Conservation (phyloP, 169 alveolate species). For the Plasmodium ovale region DNA sequence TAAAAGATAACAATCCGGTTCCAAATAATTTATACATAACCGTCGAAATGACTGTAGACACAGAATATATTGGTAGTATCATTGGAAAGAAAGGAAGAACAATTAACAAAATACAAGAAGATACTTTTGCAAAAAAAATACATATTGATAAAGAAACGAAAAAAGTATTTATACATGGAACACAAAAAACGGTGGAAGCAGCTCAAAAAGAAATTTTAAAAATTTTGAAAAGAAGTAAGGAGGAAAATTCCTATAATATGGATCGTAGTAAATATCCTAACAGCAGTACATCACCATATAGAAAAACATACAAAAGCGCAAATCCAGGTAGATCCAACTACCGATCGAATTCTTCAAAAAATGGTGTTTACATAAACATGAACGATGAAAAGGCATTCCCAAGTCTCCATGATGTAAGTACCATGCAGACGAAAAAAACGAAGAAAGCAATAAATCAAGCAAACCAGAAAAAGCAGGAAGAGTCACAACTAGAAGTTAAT, state of each 20-base stretch:
- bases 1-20: conserved; percentile 13
- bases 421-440: conserved; percentile 43
- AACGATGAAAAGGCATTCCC: conserved; percentile 73
- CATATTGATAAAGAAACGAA: conserved; percentile 65
- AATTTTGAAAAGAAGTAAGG: conserved; percentile 46
- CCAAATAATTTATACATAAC: conserved; percentile 57
- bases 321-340: conserved; percentile 10
- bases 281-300: conserved; percentile 13
- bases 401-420: conserved; percentile 71
- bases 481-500: conserved; percentile 10
- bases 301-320: conserved; percentile 5
- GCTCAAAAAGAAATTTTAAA: conserved; percentile 61
- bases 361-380: conserved; percentile 54
- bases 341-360: conserved; percentile 19
- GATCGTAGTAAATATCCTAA: not conserved
- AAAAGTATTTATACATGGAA: conserved; percentile 53
- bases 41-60: conserved; percentile 63
- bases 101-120: conserved; percentile 65
- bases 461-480: conserved; percentile 13
- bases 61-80: conserved; percentile 72
- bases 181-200: conserved; percentile 50
- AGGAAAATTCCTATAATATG: conserved; percentile 18
- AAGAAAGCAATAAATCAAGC: conserved; percentile 50
- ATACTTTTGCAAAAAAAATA: conserved; percentile 59
- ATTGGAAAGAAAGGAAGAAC: conserved; percentile 73